Percentiles rank a stretch among this genome's conserved stretches.
Conservation (phyloP, 176 grass and related monocot species). For the Rhipidocladum racemiflorum region DNA sequence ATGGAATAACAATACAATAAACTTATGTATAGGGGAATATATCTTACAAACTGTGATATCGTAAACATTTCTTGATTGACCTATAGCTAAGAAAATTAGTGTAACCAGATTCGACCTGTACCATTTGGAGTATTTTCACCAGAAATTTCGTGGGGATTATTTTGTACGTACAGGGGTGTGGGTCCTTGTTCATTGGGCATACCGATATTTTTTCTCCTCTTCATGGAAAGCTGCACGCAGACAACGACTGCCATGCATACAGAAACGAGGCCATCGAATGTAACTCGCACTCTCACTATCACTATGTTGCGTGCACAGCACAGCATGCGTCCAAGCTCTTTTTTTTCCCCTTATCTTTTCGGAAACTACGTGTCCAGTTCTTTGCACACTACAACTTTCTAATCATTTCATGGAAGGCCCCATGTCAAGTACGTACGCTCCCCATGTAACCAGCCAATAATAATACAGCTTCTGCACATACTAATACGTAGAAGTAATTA, state of each 20-base stretch:
- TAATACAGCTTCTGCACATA: not conserved
- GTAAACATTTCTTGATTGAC: no score
- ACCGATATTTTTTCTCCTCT: not conserved
- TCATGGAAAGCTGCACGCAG: no score
- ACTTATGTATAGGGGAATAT: no score
- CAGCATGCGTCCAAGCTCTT: constrained; percentile 24
- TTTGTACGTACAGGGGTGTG: not conserved
- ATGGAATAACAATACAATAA: no score
- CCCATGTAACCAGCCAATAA: not conserved
- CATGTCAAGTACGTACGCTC: not conserved
- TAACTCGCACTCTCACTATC: not conserved
- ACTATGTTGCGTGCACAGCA: constrained; percentile 31
- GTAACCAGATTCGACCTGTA: not conserved
- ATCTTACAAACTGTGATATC: no score
- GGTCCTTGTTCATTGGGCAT: not conserved
- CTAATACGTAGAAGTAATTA: not conserved
- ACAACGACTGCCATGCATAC: not conserved
- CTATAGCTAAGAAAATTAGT: no score
- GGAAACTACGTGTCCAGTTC: constrained; percentile 2
- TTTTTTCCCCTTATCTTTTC: not conserved
- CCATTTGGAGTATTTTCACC: not conserved
- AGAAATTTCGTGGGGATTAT: not conserved
- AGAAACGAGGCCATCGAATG: constrained; percentile 20
- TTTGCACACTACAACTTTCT: not conserved
- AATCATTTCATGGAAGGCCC: constrained; percentile 29